Evolutionary conservation across 179 eudicot genomes (phyloP).

Genomic region (Spergularia azorica): DNA sequence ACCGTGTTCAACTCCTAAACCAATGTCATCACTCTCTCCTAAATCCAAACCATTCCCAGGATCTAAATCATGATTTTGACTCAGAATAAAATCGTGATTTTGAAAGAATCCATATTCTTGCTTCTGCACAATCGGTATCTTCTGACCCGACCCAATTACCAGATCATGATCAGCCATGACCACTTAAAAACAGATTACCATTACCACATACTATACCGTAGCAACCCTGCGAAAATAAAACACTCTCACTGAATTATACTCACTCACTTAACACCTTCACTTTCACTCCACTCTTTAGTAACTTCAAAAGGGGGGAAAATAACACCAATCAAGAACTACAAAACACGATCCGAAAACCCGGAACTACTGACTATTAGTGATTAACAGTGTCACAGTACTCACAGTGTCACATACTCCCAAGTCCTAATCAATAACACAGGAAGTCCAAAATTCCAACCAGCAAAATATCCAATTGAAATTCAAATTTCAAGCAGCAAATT

Average conservation of each 20-base stretch:
- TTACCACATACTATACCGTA: slow-evolving; percentile 14
- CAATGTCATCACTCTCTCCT: slow-evolving; percentile 24
- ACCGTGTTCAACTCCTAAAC: slow-evolving; percentile 24
- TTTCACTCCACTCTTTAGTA: not conserved
- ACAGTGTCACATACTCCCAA: slow-evolving; percentile 6
- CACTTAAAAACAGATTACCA: not conserved
- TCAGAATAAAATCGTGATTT: slow-evolving; percentile 29
- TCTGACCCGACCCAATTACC: slow-evolving; percentile 28
- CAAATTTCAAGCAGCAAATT: not conserved
- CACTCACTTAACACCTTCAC: no score
- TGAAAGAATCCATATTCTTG: slow-evolving; percentile 37
- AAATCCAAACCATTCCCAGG: slow-evolving; percentile 26
- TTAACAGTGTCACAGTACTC: not conserved
- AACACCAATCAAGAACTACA: not conserved
- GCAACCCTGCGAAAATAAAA: slow-evolving; percentile 16
- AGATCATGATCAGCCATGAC: slow-evolving; percentile 35
- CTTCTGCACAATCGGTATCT: slow-evolving; percentile 29
- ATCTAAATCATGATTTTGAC: slow-evolving; percentile 34
- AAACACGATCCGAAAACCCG: not conserved
- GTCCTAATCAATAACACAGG: not conserved
- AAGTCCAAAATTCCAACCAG: not conserved
- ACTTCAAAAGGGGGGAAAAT: not conserved
- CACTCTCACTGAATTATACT: not conserved
- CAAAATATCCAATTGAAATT: not conserved
- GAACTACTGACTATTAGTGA: not conserved